These are phyloP conservation scores for Globomyces sp. DNA, from an alignment of 371 early-diverging fungal genomes.

Conservation along the genomic window DNA sequence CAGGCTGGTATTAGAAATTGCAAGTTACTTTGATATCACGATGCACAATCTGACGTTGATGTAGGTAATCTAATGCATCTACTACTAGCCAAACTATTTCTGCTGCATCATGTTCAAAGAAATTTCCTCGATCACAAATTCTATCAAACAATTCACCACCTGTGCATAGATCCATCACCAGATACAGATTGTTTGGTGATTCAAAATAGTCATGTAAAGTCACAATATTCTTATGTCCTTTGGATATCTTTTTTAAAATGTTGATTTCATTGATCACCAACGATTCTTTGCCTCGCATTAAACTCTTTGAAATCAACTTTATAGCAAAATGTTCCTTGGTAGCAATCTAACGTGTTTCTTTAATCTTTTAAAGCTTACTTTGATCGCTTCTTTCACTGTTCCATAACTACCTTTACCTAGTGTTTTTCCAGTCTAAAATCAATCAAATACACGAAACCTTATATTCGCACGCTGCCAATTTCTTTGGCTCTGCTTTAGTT, in stretches of 20 bases:
- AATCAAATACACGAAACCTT: constrained; percentile 15
- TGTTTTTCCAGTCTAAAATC: constrained; percentile 33
- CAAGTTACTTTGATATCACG: constrained; percentile 64
- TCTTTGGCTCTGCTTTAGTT: no score
- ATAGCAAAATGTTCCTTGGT: constrained; percentile 76
- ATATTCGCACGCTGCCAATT: constrained; percentile 35
- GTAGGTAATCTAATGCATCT: constrained; percentile 78
- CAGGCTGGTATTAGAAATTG: constrained; percentile 56
- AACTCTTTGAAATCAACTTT: constrained; percentile 75
- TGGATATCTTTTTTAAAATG: constrained; percentile 77
- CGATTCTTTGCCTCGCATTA: constrained; percentile 75
- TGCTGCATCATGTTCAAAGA: constrained; percentile 86
- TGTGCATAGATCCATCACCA: constrained; percentile 84
- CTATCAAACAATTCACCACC: constrained; percentile 93
- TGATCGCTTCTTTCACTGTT: constrained; percentile 47
- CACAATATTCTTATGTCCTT: constrained; percentile 83
- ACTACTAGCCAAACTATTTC: constrained; percentile 71
- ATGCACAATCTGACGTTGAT: constrained; percentile 82
- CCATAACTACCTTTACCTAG: constrained; percentile 52
- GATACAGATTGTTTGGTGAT: constrained; percentile 83
- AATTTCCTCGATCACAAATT: constrained; percentile 74
- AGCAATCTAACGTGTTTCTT: constrained; percentile 40
- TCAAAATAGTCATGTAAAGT: constrained; percentile 90
- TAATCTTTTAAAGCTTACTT: constrained; percentile 12
- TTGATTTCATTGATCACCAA: constrained; percentile 88